Evolutionary conservation across 1,139 yeast genomes (phyloP), one percentile per base, ranked within the genome.

Genomic region (Pneumocystis oryctolagi): DNA sequence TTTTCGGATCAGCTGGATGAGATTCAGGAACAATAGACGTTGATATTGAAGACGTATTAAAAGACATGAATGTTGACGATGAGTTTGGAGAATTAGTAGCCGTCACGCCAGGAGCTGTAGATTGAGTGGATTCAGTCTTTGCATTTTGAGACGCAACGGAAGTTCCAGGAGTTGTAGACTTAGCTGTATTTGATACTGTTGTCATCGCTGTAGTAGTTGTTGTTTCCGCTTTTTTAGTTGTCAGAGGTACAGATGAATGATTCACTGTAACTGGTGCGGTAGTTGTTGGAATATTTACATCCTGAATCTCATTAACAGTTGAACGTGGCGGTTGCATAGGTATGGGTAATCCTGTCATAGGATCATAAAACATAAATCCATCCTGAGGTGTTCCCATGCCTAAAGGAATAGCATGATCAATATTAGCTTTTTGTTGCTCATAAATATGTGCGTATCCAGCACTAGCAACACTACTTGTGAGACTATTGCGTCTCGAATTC

Each of bases 1-100:
- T 66, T 57, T 65, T 60, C 16, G 66, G 63, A 32, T 65, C 66
- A 20, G 58, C 47, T n/a, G 66, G 63, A 9, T 25, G 25, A 20
- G 59, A 35, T 25, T 57, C 59, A 3, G 59, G 59, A 25, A 57
- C 59, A 57, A 39, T 57, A 40, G 53, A 40, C 6, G 59, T 20
- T 20, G 42, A 30, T 28, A 57, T 12, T 20, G 59, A 39, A 57
- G 59, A 57, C 9, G 28, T 39, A 12, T 12, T 39, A 25, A 39
- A 57, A 57, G 58, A 2, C 9, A 8, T 14, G 30, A 25, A 39
- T 35, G 59, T 8, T 0, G 37, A 30, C 9, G 59, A 57, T 9
- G 59, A 57, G 25, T 16, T 12, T 16, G 30, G 30, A 47, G 55
- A 47, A 6, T 12, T 25, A 25, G 6, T 12, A 20, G 14, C 16